A percentile compares a stretch with the other conserved stretches of the same genome.
Evolutionary conservation across 2,329 filamentous ascomycete species (phyloP).

Genomic region (Diaporthe sp.): DNA sequence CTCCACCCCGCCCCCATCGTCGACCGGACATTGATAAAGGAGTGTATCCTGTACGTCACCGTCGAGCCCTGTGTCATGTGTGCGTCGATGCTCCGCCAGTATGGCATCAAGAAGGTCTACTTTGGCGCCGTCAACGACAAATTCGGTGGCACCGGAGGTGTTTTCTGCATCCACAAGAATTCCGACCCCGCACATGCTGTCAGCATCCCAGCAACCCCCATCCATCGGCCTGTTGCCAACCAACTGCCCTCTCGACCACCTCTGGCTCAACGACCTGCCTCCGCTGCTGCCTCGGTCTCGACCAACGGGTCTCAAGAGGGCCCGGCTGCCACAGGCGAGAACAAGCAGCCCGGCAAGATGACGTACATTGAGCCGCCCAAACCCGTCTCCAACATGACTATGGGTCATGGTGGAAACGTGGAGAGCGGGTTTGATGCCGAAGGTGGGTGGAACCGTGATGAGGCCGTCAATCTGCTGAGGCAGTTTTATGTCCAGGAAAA

Average conservation of each 20-base stretch:
- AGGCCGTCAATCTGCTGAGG: slow-evolving; percentile 91
- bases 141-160: slow-evolving; percentile 95
- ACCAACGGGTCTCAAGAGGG: slow-evolving; percentile 41
- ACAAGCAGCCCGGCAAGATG: slow-evolving; percentile 38
- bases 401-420: slow-evolving; percentile 75
- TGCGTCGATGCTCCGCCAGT: slow-evolving; percentile 90
- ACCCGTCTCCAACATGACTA: slow-evolving; percentile 47
- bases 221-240: slow-evolving; percentile 46
- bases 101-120: slow-evolving; percentile 89
- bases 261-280: slow-evolving; percentile 39
- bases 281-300: slow-evolving; percentile 36
- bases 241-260: slow-evolving; percentile 36
- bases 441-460: slow-evolving; percentile 89
- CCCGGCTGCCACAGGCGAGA: slow-evolving; percentile 29
- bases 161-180: slow-evolving; percentile 85
- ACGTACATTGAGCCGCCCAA: slow-evolving; percentile 40
- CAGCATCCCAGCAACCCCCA: slow-evolving; percentile 46
- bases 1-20: slow-evolving; percentile 69
- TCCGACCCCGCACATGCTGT: slow-evolving; percentile 55
- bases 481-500: slow-evolving; percentile 99
- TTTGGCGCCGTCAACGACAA: slow-evolving; percentile 97
- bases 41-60: slow-evolving; percentile 90
- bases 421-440: slow-evolving; percentile 86
- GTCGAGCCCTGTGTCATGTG: slow-evolving; percentile 99
- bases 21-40: slow-evolving; percentile 76